These are phyloP conservation scores for Ceratobasidium papillatum DNA, from an alignment of 1,284 basidiomycete species.

Conservation along the genomic window DNA sequence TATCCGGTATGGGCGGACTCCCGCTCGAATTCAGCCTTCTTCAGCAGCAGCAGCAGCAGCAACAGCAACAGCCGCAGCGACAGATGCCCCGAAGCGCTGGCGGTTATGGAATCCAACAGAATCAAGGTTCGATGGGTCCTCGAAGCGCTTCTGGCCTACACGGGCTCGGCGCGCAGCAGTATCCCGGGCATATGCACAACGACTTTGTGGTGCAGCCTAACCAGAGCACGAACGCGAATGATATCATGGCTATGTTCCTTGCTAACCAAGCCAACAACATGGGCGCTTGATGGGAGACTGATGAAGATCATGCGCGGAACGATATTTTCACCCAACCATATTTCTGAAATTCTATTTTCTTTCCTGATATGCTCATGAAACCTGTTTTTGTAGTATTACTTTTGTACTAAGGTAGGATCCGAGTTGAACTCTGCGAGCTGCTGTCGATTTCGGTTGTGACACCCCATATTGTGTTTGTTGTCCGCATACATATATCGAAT, in stretches of 20 bases:
- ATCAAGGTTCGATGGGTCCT: conserved; percentile 32
- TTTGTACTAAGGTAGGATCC: conserved; percentile 17
- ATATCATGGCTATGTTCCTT: conserved; percentile 38
- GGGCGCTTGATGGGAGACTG: conserved; percentile 18
- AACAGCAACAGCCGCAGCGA: conserved; percentile 30
- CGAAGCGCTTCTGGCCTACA: conserved; percentile 30
- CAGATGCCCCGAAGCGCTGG: conserved; percentile 33
- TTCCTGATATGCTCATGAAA: background rate
- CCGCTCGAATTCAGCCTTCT: conserved; percentile 35
- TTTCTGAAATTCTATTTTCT: conserved; percentile 8
- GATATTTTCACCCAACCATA: conserved; percentile 10
- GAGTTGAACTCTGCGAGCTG: conserved; percentile 31
- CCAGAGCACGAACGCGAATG: conserved; percentile 28
- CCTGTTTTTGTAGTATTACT: conserved; percentile 12
- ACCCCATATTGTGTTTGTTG: background rate
- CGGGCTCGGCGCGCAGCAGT: conserved; percentile 35
- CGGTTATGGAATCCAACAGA: conserved; percentile 28
- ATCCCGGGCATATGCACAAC: conserved; percentile 36
- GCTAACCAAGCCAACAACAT: conserved; percentile 36
- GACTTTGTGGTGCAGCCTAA: conserved; percentile 38
- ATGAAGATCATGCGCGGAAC: background rate
- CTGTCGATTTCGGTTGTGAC: conserved; percentile 16
- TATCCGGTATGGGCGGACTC: conserved; percentile 30
- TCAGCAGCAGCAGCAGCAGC: conserved; percentile 33
- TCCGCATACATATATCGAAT: conserved; percentile 30